Percentiles rank a stretch among this genome's conserved stretches.
phyloP scores from a whole-genome alignment of 208 protist species.

The Porcisia hertigi region DNA sequence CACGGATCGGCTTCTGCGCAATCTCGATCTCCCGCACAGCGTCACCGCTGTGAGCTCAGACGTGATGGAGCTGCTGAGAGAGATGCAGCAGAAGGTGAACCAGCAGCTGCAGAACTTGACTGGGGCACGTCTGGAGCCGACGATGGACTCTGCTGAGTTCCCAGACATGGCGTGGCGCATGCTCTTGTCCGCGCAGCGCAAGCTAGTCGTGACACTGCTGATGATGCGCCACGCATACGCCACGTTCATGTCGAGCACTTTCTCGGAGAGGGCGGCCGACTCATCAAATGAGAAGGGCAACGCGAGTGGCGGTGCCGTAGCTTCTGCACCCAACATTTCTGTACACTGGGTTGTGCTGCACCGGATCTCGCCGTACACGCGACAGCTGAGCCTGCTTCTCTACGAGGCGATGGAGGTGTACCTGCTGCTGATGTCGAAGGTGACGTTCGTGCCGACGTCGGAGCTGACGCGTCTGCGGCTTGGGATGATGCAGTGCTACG shows the following conservation, averaged over 20 bases:
- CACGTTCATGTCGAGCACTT: constrained; percentile 79
- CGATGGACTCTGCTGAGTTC: constrained; percentile 79
- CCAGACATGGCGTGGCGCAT: constrained; percentile 63
- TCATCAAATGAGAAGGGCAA: constrained; percentile 7
- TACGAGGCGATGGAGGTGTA: constrained; percentile 79
- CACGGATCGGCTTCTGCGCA: constrained; percentile 67
- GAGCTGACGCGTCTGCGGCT: constrained; percentile 77
- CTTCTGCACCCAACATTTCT: constrained; percentile 44
- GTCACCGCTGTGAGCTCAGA: constrained; percentile 57
- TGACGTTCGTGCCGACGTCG: constrained; percentile 66
- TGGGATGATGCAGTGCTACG: constrained; percentile 66
- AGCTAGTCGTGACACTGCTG: constrained; percentile 60
- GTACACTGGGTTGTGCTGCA: constrained; percentile 89
- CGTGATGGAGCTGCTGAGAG: constrained; percentile 40
- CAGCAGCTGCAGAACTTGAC: constrained; percentile 49
- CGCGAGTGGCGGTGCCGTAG: constrained; percentile 14
- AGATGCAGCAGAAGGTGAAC: constrained; percentile 64
- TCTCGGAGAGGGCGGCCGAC: constrained; percentile 22
- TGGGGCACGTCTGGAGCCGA: constrained; percentile 69
- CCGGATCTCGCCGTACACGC: constrained; percentile 66
- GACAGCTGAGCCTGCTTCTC: constrained; percentile 69
- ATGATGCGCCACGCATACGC: constrained; percentile 86
- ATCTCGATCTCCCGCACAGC: constrained; percentile 83
- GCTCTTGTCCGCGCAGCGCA: constrained; percentile 60
- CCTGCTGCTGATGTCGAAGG: constrained; percentile 61